Percentiles rank a stretch among this genome's conserved stretches.
Evolutionary conservation across 2,329 filamentous ascomycete genomes (phyloP).

Genomic region (Emydomyces testavorans): DNA sequence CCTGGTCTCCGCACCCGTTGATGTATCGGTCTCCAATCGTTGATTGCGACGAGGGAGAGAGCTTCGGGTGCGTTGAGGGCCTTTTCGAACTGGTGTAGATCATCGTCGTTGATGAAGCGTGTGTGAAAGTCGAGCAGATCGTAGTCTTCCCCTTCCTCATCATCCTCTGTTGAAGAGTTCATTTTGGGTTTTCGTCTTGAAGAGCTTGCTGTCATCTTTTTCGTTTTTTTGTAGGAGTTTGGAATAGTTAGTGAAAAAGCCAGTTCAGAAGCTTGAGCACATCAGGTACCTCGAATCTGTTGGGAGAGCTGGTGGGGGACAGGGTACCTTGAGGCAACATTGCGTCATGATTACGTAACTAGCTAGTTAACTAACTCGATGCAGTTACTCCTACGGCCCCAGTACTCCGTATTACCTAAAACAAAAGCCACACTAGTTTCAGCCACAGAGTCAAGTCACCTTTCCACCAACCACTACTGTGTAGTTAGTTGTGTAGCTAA

Average conservation of each 20-base stretch:
- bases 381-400: too few species aligned
- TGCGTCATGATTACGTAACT: too few species aligned
- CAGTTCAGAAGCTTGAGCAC: too few species aligned
- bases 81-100: constrained; percentile 65
- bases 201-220: neutral
- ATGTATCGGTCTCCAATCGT: constrained; percentile 88
- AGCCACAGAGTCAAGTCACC: neutral
- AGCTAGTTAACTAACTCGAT: too few species aligned
- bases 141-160: constrained; percentile 42
- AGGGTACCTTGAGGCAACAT: neutral
- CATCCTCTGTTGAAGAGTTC: constrained; percentile 3
- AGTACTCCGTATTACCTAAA: too few species aligned
- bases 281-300: too few species aligned
- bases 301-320: neutral
- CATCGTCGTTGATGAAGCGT: constrained; percentile 62
- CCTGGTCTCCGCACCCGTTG: constrained; percentile 50
- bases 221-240: too few species aligned
- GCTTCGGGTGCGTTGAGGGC: constrained; percentile 74
- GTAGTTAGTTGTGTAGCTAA: too few species aligned
- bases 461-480: neutral
- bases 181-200: neutral
- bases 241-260: too few species aligned
- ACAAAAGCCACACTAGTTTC: neutral
- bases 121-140: constrained; percentile 66
- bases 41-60: constrained; percentile 70